Evolutionary conservation across 1,284 basidiomycete genomes (phyloP), one percentile per base, ranked within the genome.

Genomic region (Chiua sp.): DNA sequence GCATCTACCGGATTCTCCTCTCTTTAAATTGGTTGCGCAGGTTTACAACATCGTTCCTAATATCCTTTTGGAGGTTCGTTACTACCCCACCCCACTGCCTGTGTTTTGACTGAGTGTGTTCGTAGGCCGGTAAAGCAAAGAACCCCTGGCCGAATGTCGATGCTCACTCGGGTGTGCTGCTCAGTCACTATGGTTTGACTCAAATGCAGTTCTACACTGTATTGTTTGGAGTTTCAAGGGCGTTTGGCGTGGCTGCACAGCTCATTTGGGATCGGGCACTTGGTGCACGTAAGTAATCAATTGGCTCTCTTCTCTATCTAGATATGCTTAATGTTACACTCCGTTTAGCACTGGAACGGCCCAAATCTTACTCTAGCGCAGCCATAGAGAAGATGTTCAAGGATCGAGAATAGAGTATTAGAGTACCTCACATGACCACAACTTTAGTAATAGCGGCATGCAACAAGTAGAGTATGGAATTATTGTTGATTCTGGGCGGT

Each of bases 171-270:
- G 97, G 97, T 80, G 95, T 91, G 66, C 88, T 98, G 59, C 83
- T 98, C 58, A 94, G 94, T 62, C 84, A 97, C 80, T 97, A 95
- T 74, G 94, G 94, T 59, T 80, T 95, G 62, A 84, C 85, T 68
- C 88, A 96, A 77, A 95, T 96, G 89, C 86, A 93, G 75, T 97
- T 92, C 83, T 97, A 97, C 83, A 98, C 94, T 63, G 96, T 98
- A 63, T 85, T 98, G 64, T 98, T 98, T 78, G 96, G 96, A 84
- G 94, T 98, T 52, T 97, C 95, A 35, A 90, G 94, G 75, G 93
- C 94, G 18, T 93, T 96, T 68, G 94, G 94, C 83, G 93, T 95
- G 60, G 87, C 89, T 59, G 88, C 94, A 48, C 93, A 95, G 75
- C 84, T 95, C 68, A 94, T 95, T 73, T 98, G 94, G 93, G 96